A percentile compares a stretch with the other conserved stretches of the same genome.
phyloP scores from a whole-genome alignment of 2,329 filamentous ascomycete genomes.

The Verticillium zaregamsianum region DNA sequence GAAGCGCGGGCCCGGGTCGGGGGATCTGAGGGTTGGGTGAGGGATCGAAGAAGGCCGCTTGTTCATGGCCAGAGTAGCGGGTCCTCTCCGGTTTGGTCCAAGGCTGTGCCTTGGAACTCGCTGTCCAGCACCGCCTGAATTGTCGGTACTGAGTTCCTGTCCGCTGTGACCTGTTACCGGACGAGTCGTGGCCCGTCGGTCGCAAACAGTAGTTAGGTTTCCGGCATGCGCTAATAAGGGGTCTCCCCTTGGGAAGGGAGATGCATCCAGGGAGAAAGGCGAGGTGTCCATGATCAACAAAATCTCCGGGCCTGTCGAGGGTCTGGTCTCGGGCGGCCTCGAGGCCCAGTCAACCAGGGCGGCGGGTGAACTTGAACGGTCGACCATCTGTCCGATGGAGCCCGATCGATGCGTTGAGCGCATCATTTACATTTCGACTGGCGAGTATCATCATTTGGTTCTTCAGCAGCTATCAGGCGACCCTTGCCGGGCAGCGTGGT shows the following conservation, averaged over 20 bases:
- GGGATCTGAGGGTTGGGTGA: slow-evolving; percentile 19
- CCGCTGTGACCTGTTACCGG: not conserved
- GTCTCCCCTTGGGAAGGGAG: not conserved
- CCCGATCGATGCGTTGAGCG: not conserved
- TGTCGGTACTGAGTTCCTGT: not conserved
- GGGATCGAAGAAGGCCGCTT: slow-evolving; percentile 19
- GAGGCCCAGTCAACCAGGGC: not conserved
- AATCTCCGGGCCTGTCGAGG: not conserved
- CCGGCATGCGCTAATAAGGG: not conserved
- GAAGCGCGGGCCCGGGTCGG: slow-evolving; percentile 9
- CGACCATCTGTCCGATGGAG: not conserved
- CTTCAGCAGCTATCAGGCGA: not conserved
- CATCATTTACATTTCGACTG: not conserved
- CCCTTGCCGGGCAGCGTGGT: not conserved
- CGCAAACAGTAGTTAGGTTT: not conserved
- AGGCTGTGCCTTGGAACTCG: not conserved
- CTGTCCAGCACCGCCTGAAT: not conserved
- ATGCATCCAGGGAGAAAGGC: not conserved
- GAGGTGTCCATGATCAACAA: not conserved
- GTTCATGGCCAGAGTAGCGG: not conserved
- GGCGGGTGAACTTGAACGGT: not conserved
- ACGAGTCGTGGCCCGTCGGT: not conserved
- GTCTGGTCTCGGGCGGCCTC: not conserved
- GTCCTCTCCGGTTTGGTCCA: not conserved
- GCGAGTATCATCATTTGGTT: not conserved